Evolutionary conservation across 1,284 basidiomycete genomes (phyloP).

Genomic region (Naganishia sp.): DNA sequence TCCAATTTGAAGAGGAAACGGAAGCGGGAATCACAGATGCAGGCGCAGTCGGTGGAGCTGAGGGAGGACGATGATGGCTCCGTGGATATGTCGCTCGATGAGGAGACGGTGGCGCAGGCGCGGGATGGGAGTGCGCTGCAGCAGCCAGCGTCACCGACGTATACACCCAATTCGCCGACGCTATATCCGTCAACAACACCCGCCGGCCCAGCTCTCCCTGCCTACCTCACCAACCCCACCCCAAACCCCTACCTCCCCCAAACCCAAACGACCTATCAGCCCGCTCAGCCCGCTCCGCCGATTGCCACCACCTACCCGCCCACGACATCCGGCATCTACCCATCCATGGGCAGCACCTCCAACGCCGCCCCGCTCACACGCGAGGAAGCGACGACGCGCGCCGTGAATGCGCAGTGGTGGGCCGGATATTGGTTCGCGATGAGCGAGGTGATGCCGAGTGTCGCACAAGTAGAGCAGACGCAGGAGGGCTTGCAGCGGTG

Average conservation of each 20-base stretch:
- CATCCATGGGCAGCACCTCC: constrained; percentile 22
- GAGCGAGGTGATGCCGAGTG: constrained; percentile 28
- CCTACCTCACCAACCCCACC: background rate
- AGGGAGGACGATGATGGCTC: constrained; percentile 1
- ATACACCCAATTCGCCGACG: constrained; percentile 15
- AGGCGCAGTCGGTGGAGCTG: background rate
- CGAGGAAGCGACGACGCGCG: constrained; percentile 29
- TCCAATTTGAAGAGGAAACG: constrained; percentile 19
- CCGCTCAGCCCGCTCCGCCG: background rate
- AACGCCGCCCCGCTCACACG: constrained; percentile 5
- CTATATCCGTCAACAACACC: background rate
- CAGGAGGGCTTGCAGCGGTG: constrained; percentile 17
- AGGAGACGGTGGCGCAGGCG: background rate
- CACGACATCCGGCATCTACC: constrained; percentile 23
- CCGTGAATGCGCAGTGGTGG: constrained; percentile 35
- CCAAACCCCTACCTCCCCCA: constrained; percentile 13
- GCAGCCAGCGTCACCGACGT: constrained; percentile 10
- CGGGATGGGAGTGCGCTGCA: background rate
- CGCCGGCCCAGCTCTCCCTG: too few relatives aligned
- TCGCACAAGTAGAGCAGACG: constrained; percentile 17
- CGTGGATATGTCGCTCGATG: constrained; percentile 14
- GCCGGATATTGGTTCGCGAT: constrained; percentile 35
- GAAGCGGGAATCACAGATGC: constrained; percentile 6
- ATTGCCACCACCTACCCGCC: constrained; percentile 17
- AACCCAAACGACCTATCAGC: background rate